phyloP scores from a whole-genome alignment of 208 protist species.

The Sergeia podlipaevii region DNA sequence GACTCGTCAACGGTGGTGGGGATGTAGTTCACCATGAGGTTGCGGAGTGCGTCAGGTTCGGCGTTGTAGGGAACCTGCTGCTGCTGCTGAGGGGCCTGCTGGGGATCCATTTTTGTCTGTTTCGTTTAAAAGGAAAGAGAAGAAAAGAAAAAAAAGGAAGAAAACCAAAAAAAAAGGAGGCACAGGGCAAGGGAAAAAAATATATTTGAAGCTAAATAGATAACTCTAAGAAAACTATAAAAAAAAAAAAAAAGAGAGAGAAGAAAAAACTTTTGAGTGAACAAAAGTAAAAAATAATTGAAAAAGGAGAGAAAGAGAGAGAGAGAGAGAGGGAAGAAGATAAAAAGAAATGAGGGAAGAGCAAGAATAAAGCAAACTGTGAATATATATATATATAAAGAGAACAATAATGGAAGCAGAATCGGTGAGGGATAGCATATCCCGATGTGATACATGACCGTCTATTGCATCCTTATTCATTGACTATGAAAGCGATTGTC shows the following conservation, averaged over 20 bases:
- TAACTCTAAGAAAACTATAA: too few species aligned
- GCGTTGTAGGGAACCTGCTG: constrained; percentile 37
- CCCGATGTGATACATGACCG: too few species aligned
- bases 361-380: too few species aligned
- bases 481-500: neutral
- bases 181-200: constrained; percentile 3
- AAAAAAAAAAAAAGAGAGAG: constrained; percentile 4
- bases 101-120: constrained; percentile 7
- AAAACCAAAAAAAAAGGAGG: constrained; percentile 8
- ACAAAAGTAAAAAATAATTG: neutral
- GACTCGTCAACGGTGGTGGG: constrained; percentile 81
- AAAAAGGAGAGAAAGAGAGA: constrained; percentile 3
- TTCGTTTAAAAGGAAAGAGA: constrained; percentile 1
- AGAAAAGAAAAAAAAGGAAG: constrained; percentile 9
- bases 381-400: too few species aligned
- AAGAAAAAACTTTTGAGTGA: constrained; percentile 6
- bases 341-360: neutral
- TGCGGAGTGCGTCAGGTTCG: constrained; percentile 73
- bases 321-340: neutral
- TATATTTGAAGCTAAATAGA: neutral
- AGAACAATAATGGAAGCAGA: too few species aligned
- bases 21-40: constrained; percentile 91
- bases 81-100: constrained; percentile 31
- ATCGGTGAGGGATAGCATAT: too few species aligned
- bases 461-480: too few species aligned